Conservation (phyloP, 345 rosid genomes). For the Salix viminalis region DNA sequence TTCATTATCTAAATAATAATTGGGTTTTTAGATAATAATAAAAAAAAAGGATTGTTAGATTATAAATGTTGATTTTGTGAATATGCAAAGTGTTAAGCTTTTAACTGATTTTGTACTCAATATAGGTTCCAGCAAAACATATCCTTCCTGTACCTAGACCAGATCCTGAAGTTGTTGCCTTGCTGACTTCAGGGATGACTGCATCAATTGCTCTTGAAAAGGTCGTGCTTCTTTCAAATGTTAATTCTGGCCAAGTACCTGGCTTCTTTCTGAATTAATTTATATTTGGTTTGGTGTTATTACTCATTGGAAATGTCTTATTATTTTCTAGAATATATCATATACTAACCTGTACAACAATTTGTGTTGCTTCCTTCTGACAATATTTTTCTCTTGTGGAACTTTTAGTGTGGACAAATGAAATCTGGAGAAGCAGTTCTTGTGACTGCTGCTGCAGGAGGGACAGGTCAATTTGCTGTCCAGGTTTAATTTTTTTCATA, state of each 20-base stretch:
- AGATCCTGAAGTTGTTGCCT: constrained; percentile 94
- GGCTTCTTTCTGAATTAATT: neutral
- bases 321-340: neutral
- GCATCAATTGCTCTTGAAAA: constrained; percentile 90
- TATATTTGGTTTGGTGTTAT: neutral
- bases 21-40: neutral
- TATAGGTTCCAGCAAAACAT: constrained; percentile 67
- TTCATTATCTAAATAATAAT: neutral
- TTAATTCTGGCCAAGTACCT: neutral
- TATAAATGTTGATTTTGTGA: too few relatives aligned
- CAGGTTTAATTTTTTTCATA: constrained; percentile 48
- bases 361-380: constrained; percentile 11
- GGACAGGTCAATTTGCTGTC: constrained; percentile 96
- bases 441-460: constrained; percentile 98
- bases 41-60: neutral
- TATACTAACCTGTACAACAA: neutral
- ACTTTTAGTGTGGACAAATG: constrained; percentile 73
- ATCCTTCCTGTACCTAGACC: constrained; percentile 88
- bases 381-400: constrained; percentile 11
- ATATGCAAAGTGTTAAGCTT: neutral
- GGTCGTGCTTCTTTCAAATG: constrained; percentile 34
- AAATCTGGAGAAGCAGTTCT: constrained; percentile 72
- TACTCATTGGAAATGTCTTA: neutral
- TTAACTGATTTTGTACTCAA: neutral
- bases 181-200: constrained; percentile 97